Evolutionary conservation across 164 flowering plant genomes (phyloP).

Genomic region (grape (Vitis vinifera)): ASM3070453v1 NC_081805.1:5961001-5961500

Average conservation of each 20-base stretch:
- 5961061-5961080: not conserved
- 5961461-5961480: not conserved
- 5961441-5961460: slow-evolving; percentile 5
- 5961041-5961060: slow-evolving; percentile 29
- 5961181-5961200: slow-evolving; percentile 31
- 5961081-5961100: no score
- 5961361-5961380: no score
- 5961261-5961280: slow-evolving; percentile 4
- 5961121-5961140: slow-evolving; percentile 1
- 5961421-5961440: slow-evolving; percentile 6
- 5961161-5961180: slow-evolving; percentile 17
- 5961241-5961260: slow-evolving; percentile 8
- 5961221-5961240: not conserved
- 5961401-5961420: not conserved
- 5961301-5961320: no score
- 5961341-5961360: no score
- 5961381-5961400: no score
- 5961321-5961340: no score
- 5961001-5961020: slow-evolving; percentile 5
- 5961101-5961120: not conserved
- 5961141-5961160: not conserved
- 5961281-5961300: not conserved
- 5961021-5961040: slow-evolving; percentile 25
- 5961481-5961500: no score
- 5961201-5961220: slow-evolving; percentile 21